A percentile compares a stretch with the other conserved stretches of the same genome.
Conservation (phyloP, 2,329 filamentous ascomycete species). For the Colletotrichum melonis region DNA sequence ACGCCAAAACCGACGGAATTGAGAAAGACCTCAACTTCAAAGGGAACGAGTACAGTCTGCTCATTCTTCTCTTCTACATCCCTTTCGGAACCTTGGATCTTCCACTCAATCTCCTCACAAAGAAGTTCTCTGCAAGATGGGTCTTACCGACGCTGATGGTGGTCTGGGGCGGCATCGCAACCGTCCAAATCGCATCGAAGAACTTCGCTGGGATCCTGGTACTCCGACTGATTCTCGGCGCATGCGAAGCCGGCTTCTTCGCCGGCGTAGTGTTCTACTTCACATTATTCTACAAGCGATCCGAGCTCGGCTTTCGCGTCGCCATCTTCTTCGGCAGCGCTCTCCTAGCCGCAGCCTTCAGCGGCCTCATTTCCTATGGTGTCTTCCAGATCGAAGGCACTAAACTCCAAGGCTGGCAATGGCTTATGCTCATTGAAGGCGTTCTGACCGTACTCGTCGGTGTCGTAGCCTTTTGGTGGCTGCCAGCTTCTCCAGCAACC, state of each 20-base stretch:
- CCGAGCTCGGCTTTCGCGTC: slow-evolving; percentile 55
- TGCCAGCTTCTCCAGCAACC: slow-evolving; percentile 55
- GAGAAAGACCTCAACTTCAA: slow-evolving; percentile 7
- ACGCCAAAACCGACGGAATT: slow-evolving; percentile 4
- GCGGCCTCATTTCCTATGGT: background rate
- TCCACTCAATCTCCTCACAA: background rate
- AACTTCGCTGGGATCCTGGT: background rate
- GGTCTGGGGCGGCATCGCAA: background rate
- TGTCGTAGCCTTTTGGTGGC: background rate
- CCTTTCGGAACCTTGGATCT: background rate
- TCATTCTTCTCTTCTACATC: slow-evolving; percentile 8
- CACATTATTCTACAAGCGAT: slow-evolving; percentile 61
- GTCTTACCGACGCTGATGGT: background rate
- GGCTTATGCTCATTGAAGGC: background rate
- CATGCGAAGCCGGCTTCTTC: slow-evolving; percentile 67
- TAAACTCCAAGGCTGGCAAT: background rate
- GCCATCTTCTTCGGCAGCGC: slow-evolving; percentile 5
- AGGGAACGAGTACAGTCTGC: slow-evolving; percentile 5
- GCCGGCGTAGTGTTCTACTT: slow-evolving; percentile 66
- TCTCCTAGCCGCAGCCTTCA: background rate
- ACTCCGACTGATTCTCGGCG: background rate
- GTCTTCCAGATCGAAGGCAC: background rate
- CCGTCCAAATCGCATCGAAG: background rate
- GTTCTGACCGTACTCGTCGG: background rate
- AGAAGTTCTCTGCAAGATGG: background rate